phyloP scores from a whole-genome alignment of 2,329 filamentous ascomycete genomes.

The Trichoderma harzianum region DNA sequence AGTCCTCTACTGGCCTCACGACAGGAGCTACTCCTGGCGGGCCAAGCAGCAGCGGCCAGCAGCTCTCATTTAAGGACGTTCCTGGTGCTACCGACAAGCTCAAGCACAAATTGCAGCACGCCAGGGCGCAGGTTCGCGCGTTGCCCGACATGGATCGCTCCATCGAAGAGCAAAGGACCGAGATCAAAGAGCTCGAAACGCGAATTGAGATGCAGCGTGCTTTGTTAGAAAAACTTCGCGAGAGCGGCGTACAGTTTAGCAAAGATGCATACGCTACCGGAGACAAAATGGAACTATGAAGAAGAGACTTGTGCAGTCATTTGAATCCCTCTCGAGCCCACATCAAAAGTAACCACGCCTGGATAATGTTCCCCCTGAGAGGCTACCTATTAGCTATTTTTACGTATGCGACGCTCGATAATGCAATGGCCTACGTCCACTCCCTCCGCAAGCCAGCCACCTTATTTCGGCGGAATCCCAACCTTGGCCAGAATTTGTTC shows the following conservation, averaged over 20 bases:
- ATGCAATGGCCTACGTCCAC: not conserved
- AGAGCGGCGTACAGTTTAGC: conserved; percentile 38
- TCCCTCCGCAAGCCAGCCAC: not conserved
- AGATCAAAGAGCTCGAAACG: conserved; percentile 64
- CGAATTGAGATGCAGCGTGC: conserved; percentile 60
- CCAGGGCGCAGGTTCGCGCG: conserved; percentile 60
- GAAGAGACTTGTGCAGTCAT: not conserved
- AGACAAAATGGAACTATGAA: conserved; percentile 43
- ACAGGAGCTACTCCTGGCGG: conserved; percentile 37
- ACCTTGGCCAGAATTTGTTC: conserved; percentile 61
- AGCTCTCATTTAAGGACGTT: conserved; percentile 66
- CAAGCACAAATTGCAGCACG: conserved; percentile 79
- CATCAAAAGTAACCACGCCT: not conserved
- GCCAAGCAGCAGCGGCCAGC: conserved; percentile 34
- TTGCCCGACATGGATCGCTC: conserved; percentile 68
- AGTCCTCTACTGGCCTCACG: conserved; percentile 39
- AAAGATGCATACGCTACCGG: conserved; percentile 28
- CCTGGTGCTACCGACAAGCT: conserved; percentile 73
- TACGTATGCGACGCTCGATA: not conserved
- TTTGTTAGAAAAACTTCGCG: conserved; percentile 53
- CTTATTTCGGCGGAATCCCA: conserved; percentile 34
- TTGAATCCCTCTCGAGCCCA: not conserved
- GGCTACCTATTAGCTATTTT: not conserved
- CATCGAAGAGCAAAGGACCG: conserved; percentile 65
- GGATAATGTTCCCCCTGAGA: not conserved